These are phyloP conservation scores for Fusarium sp. DNA, from an alignment of 2,329 filamentous ascomycete genomes.

Conservation along the genomic window DNA sequence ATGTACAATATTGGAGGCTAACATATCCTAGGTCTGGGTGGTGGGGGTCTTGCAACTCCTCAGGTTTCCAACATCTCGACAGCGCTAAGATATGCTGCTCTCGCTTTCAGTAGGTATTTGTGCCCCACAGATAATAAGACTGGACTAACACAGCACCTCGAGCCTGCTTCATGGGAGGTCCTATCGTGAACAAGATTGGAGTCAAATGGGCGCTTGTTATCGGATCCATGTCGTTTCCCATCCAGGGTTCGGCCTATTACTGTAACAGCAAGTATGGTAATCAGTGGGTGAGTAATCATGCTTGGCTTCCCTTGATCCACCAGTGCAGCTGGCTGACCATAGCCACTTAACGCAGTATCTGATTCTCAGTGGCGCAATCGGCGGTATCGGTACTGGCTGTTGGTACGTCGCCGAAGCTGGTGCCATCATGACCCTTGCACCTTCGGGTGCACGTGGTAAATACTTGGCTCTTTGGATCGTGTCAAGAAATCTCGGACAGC, in stretches of 20 bases:
- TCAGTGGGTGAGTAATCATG: constrained; percentile 1
- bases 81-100: constrained; percentile 7
- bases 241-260: constrained; percentile 14
- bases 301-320: too few species aligned
- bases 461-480: constrained; percentile 51
- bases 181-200: constrained; percentile 16
- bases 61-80: constrained; percentile 21
- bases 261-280: constrained; percentile 25
- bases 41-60: constrained; percentile 21
- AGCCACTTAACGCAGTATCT: not conserved
- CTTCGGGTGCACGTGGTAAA: constrained; percentile 60
- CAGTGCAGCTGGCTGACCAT: not conserved
- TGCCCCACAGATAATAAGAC: accelerated
- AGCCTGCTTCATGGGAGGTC: constrained; percentile 27
- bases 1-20: not conserved
- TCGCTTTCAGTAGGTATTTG: constrained; percentile 7
- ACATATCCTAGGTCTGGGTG: not conserved
- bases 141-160: not conserved
- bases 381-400: constrained; percentile 55
- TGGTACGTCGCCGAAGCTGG: constrained; percentile 65
- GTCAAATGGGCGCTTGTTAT: constrained; percentile 22
- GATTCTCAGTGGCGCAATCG: constrained; percentile 5
- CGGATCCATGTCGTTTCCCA: constrained; percentile 9
- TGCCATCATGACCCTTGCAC: constrained; percentile 63
- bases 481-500: constrained; percentile 11